Evolutionary conservation across 352 stramenopile genomes (phyloP).

Genomic region (Phytophthora fragariaefolia): DNA sequence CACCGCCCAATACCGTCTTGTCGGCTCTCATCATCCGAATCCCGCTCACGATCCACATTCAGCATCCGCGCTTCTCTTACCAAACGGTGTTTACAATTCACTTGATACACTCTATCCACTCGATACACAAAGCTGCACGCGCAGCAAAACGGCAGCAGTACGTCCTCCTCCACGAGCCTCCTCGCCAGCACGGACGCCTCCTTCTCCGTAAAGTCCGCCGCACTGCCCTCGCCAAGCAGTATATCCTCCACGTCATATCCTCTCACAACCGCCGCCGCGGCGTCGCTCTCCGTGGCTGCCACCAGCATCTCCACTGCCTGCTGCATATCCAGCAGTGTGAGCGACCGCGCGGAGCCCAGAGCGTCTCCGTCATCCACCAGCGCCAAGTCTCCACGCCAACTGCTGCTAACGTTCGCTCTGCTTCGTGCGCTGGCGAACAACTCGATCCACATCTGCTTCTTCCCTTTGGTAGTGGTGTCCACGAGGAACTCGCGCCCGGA

Average conservation of each 20-base stretch:
- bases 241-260: slow-evolving; percentile 43
- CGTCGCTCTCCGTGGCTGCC: slow-evolving; percentile 30
- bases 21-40: neutral
- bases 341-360: neutral
- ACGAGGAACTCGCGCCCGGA: slow-evolving; percentile 52
- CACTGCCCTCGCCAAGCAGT: slow-evolving; percentile 27
- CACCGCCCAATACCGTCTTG: slow-evolving; percentile 6
- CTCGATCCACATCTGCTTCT: slow-evolving; percentile 68
- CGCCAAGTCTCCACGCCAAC: slow-evolving; percentile 18
- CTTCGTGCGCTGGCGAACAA: slow-evolving; percentile 43
- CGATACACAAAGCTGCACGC: slow-evolving; percentile 38
- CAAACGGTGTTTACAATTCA: slow-evolving; percentile 32
- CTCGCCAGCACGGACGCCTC: slow-evolving; percentile 11
- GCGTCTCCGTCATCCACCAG: slow-evolving; percentile 3
- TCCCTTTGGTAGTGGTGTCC: slow-evolving; percentile 45
- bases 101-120: slow-evolving; percentile 41
- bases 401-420: slow-evolving; percentile 28
- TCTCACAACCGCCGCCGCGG: slow-evolving; percentile 27
- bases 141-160: slow-evolving; percentile 45
- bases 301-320: slow-evolving; percentile 42
- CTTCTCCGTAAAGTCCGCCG: slow-evolving; percentile 29
- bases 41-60: slow-evolving; percentile 6
- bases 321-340: slow-evolving; percentile 26
- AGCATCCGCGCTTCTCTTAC: slow-evolving; percentile 28
- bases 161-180: slow-evolving; percentile 35